Base-by-base conservation (phyloP, 1,284 basidiomycete species). In the Sphaerobolus stellatus region DNA sequence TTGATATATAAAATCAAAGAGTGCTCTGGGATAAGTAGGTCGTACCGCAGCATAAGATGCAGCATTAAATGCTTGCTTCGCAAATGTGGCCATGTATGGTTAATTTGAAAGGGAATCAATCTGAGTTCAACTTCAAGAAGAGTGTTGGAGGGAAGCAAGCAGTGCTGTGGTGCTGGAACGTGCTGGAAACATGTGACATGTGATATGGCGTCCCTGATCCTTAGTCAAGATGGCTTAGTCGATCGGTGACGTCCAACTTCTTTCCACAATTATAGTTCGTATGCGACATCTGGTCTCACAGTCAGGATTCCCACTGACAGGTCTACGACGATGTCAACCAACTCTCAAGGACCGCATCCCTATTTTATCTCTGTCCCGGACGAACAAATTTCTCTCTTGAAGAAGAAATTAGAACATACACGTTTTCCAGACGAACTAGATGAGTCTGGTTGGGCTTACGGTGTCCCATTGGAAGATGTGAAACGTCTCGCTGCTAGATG, bases 11-110 rank as follows among this genome's bases (percentile, higher is more conserved):
- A 79, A 72, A 34, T 86, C 78, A 66, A 80, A 89, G 6, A 90
- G 75, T 34, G 78, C 73, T 13, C 71, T 68, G 4, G 88, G 87
- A 64, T 90, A 89, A 0, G 83, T 86, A 14, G 87, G 88, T 16
- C 86, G 72, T 28, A 76, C 80, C 1, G 81, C 73, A 2, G 86
- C 81, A 60, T 89, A 90, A n/a, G 74, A 67, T n/a, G 77, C 66
- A 1, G 83, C 75, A 62, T 86, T 78, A 70, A 87, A 90, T 0
- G 79, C 77, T 0, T 75, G 66, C 61, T 84, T 86, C 11, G 80
- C 78, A 59, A 87, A 90, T 0, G 84, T 85, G 14, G 87, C 75
- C 88, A 90, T 90, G 3, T 4, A 43, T n/a, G n/a, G n/a, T n/a
- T n/a, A n/a, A n/a, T n/a, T n/a, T n/a, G n/a, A n/a, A n/a, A n/a